Percentiles rank a stretch among this genome's conserved stretches.
These are phyloP conservation scores for Quercus phellos DNA, from an alignment of 331 rosid genomes.

Conservation along the genomic window DNA sequence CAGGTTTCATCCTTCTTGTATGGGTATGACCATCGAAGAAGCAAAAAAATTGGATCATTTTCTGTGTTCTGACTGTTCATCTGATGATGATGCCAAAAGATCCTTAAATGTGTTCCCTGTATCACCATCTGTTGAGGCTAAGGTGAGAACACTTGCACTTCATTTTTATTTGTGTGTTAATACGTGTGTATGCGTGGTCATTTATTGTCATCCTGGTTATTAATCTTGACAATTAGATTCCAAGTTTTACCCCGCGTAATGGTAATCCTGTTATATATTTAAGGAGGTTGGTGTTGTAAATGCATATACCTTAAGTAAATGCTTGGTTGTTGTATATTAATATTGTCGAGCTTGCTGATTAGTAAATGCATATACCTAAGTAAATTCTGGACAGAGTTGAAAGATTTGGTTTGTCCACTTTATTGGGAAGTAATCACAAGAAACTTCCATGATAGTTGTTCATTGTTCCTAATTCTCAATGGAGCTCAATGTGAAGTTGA, in stretches of 20 bases:
- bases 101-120: conserved; percentile 45
- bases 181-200: neutral
- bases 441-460: neutral
- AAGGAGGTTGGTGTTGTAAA: too few relatives aligned
- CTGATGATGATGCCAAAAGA: conserved; percentile 54
- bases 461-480: neutral
- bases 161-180: neutral
- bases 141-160: conserved; percentile 28
- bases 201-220: neutral
- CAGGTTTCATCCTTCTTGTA: conserved; percentile 71
- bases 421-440: neutral
- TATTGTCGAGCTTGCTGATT: neutral
- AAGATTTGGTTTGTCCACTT: neutral
- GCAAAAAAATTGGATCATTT: conserved; percentile 64
- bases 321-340: neutral
- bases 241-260: neutral
- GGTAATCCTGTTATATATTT: neutral
- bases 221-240: neutral
- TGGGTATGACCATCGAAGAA: conserved; percentile 66
- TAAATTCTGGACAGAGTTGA: neutral
- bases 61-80: conserved; percentile 51
- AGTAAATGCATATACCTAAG: neutral
- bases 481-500: neutral
- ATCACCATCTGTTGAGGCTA: conserved; percentile 48
- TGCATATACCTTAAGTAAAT: too few relatives aligned